phyloP scores from a whole-genome alignment of 148 eudicot genomes.

The Polygonum aviculare region DNA sequence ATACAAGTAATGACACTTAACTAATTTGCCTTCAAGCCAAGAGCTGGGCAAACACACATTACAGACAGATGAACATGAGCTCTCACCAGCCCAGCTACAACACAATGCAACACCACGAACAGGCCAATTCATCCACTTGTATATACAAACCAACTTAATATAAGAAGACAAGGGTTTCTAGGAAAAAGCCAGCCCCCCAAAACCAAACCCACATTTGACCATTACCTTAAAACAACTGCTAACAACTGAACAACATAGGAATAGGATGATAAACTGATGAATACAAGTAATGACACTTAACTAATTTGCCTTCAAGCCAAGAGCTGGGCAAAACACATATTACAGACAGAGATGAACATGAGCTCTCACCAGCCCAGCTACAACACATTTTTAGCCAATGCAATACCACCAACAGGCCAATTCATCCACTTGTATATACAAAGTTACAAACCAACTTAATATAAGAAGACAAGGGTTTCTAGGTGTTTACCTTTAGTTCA shows the following conservation, averaged over 20 bases:
- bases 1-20: no score
- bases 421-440: background rate
- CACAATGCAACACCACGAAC: background rate
- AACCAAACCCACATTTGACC: no score
- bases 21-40: background rate
- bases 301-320: background rate
- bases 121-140: background rate
- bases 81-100: background rate
- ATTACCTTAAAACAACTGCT: no score
- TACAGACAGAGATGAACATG: background rate
- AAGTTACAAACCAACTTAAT: background rate
- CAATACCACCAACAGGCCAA: background rate
- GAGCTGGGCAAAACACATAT: background rate
- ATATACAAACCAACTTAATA: background rate
- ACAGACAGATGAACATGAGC: background rate
- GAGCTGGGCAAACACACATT: background rate
- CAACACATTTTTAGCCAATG: background rate
- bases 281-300: no score
- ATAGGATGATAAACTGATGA: no score
- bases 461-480: background rate
- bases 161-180: no score
- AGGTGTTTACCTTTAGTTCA: background rate
- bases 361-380: background rate
- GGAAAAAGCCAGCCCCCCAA: no score
- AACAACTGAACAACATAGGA: no score